These are phyloP conservation scores for Podospora fimiseda DNA, from an alignment of 495 filamentous ascomycete genomes.

Conservation along the genomic window DNA sequence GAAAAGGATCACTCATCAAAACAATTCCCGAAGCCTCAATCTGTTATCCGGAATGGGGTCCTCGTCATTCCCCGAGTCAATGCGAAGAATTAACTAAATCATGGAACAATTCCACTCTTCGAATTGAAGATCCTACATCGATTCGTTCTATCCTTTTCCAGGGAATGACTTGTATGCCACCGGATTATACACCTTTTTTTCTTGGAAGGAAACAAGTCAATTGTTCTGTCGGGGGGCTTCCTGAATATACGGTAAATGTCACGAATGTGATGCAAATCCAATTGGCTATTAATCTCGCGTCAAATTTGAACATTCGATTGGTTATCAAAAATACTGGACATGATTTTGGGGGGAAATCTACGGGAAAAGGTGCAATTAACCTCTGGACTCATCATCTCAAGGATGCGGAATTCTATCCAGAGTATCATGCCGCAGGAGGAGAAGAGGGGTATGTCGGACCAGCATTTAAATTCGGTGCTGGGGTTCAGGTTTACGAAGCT, in stretches of 20 bases:
- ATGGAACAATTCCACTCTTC: conserved; percentile 27
- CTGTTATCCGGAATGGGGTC: conserved; percentile 41
- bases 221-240: no score
- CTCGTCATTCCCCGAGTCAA: conserved; percentile 28
- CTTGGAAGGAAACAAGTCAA: no score
- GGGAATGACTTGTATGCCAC: conserved; percentile 36
- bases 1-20: conserved; percentile 37
- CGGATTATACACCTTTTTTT: conserved; percentile 35
- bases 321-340: conserved; percentile 53
- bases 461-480: conserved; percentile 47
- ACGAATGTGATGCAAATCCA: conserved; percentile 41
- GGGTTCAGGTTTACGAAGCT: conserved; percentile 46
- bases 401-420: conserved; percentile 30
- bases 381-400: conserved; percentile 58
- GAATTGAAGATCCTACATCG: conserved; percentile 31
- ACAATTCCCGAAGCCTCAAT: conserved; percentile 43
- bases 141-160: conserved; percentile 41
- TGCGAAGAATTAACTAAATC: conserved; percentile 30
- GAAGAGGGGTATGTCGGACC: conserved; percentile 36
- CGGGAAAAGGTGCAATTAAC: conserved; percentile 41
- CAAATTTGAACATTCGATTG: not conserved
- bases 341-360: conserved; percentile 43
- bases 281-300: not conserved
- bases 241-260: conserved; percentile 49
- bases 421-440: conserved; percentile 4